These are phyloP conservation scores for Paecilomyces sp. DNA, from an alignment of 2,329 filamentous ascomycete species.

Conservation along the genomic window DNA sequence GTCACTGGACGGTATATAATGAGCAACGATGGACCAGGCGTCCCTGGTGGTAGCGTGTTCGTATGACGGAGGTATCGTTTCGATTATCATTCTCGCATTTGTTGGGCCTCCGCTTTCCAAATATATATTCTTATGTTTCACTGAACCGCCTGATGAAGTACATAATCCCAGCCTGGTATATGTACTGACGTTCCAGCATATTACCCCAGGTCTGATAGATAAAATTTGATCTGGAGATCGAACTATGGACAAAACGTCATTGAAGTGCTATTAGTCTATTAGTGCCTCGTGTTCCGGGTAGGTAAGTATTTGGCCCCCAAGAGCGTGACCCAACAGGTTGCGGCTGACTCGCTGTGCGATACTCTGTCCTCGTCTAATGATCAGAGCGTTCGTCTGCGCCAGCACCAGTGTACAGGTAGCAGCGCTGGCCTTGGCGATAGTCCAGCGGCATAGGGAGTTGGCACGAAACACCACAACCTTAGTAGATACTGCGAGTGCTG, in stretches of 20 bases:
- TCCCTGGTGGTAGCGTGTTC: slow-evolving; percentile 49
- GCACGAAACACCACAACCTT: too few relatives aligned
- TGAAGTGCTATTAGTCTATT: background rate
- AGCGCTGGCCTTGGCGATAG: background rate
- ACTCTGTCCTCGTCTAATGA: background rate
- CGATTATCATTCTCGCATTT: slow-evolving; percentile 34
- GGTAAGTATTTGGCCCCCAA: background rate
- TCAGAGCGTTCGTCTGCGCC: background rate
- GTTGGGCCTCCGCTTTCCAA: background rate
- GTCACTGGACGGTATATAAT: slow-evolving; percentile 49
- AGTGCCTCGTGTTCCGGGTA: background rate
- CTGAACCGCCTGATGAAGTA: background rate
- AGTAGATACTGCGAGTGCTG: too few relatives aligned
- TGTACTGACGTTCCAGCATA: background rate
- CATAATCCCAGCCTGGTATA: background rate
- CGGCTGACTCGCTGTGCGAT: background rate
- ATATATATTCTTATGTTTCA: background rate
- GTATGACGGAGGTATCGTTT: slow-evolving; percentile 55
- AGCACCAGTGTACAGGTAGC: background rate
- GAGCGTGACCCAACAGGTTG: background rate
- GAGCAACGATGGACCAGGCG: slow-evolving; percentile 50
- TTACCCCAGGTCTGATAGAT: background rate
- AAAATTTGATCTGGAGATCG: background rate
- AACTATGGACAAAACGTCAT: background rate
- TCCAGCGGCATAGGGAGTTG: too few relatives aligned